Evolutionary conservation across 1,284 basidiomycete genomes (phyloP).

Genomic region (Cutaneotrichosporon cutaneum): DNA sequence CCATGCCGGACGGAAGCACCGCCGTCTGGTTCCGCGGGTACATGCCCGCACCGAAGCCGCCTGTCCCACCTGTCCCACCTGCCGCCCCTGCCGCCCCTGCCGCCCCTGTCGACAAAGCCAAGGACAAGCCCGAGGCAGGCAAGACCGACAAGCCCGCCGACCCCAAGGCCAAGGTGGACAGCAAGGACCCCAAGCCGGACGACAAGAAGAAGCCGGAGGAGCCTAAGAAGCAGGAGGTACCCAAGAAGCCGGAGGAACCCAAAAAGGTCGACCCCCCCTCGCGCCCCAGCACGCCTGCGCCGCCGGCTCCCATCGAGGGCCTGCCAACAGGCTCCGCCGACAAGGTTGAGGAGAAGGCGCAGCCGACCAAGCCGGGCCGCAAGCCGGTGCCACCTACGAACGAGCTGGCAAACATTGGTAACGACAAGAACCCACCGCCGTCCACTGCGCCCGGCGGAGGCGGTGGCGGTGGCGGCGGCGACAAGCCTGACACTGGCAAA

Average conservation of each 20-base stretch:
- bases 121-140: not conserved
- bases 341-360: slow-evolving; percentile 9
- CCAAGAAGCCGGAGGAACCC: not conserved
- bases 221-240: not conserved
- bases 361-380: not conserved
- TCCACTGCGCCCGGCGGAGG: too few species aligned
- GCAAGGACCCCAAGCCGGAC: not conserved
- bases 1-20: not conserved
- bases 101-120: not conserved
- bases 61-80: not conserved
- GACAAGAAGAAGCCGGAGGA: not conserved
- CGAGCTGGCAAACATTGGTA: not conserved
- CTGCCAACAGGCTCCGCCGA: not conserved
- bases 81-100: not conserved
- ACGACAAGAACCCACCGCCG: too few species aligned
- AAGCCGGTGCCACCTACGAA: not conserved
- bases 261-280: not conserved
- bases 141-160: not conserved
- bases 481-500: not conserved
- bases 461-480: not conserved
- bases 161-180: not conserved
- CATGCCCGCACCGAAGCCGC: slow-evolving; percentile 2
- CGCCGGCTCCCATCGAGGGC: not conserved
- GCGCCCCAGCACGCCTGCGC: not conserved
- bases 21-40: slow-evolving; percentile 8